phyloP scores from a whole-genome alignment of 331 rosid species.

The Rhamnella rubrinervis region DNA sequence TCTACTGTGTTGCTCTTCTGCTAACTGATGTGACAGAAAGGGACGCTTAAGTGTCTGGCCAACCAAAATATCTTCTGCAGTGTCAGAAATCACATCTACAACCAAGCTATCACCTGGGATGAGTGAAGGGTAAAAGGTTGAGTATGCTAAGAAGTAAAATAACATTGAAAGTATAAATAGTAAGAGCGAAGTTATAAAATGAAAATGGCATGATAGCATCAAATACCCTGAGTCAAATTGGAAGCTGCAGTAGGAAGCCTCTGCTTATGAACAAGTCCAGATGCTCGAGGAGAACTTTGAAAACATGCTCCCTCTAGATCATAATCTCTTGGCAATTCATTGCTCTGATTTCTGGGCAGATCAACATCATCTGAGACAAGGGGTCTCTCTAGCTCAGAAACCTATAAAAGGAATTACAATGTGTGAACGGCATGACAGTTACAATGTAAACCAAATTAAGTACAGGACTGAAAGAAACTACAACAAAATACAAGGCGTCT shows the following conservation, averaged over 20 bases:
- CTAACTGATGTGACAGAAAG: constrained; percentile 29
- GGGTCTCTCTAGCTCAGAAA: constrained; percentile 75
- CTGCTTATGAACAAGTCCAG: constrained; percentile 65
- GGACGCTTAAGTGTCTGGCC: constrained; percentile 68
- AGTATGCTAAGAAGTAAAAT: constrained; percentile 2
- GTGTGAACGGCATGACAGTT: constrained; percentile 1
- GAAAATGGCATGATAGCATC: constrained; percentile 2
- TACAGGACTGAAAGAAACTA: constrained; percentile 1
- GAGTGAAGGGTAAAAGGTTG: constrained; percentile 9
- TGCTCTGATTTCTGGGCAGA: constrained; percentile 27
- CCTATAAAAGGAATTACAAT: constrained; percentile 34
- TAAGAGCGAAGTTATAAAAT: neutral
- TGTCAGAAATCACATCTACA: constrained; percentile 53
- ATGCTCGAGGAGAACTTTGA: constrained; percentile 50
- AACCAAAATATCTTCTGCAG: constrained; percentile 47
- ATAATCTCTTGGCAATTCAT: constrained; percentile 64
- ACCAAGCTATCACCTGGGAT: constrained; percentile 58
- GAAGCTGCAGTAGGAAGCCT: constrained; percentile 51
- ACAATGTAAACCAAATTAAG: constrained; percentile 1
- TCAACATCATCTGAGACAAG: constrained; percentile 53
- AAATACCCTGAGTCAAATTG: constrained; percentile 43
- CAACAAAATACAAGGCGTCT: neutral
- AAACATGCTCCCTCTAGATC: constrained; percentile 85
- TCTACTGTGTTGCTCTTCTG: constrained; percentile 42
- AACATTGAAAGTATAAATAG: neutral